A percentile compares a stretch with the other conserved stretches of the same genome.
These are phyloP conservation scores for Metschnikowia drakensbergensis DNA, from an alignment of 805 yeast species.

Conservation along the genomic window DNA sequence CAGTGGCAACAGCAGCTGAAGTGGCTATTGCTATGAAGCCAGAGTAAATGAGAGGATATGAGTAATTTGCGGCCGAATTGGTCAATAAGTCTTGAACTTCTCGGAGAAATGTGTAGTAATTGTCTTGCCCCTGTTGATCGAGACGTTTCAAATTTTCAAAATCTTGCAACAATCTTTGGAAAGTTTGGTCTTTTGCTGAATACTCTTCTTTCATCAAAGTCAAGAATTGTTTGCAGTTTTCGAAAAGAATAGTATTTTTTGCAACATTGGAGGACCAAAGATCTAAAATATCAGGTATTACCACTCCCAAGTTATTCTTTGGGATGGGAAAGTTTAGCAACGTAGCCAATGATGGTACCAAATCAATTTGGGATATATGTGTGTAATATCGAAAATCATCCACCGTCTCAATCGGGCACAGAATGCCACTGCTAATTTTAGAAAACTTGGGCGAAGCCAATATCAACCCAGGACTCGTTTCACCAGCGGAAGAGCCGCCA, in stretches of 20 bases:
- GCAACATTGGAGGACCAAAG: slow-evolving; percentile 43
- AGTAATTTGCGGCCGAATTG: slow-evolving; percentile 69
- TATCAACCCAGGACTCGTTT: slow-evolving; percentile 80
- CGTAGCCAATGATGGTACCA: slow-evolving; percentile 66
- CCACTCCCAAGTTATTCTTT: slow-evolving; percentile 66
- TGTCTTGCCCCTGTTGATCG: slow-evolving; percentile 14
- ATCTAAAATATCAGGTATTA: slow-evolving; percentile 54
- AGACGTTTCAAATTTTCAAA: slow-evolving; percentile 5
- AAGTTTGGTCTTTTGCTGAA: slow-evolving; percentile 16
- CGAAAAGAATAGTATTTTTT: slow-evolving; percentile 36
- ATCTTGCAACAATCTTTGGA: slow-evolving; percentile 15
- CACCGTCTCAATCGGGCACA: slow-evolving; percentile 38
- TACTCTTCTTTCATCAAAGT: slow-evolving; percentile 43
- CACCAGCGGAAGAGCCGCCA: slow-evolving; percentile 92
- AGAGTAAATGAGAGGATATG: slow-evolving; percentile 44
- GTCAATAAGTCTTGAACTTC: slow-evolving; percentile 50
- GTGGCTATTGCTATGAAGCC: slow-evolving; percentile 15
- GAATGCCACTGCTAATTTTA: slow-evolving; percentile 11
- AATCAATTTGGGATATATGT: slow-evolving; percentile 60
- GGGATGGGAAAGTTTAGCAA: slow-evolving; percentile 67
- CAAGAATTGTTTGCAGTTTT: slow-evolving; percentile 57
- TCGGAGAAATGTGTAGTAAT: slow-evolving; percentile 36
- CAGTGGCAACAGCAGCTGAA: neutral
- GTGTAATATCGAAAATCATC: slow-evolving; percentile 51
- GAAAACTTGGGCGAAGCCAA: slow-evolving; percentile 62